These are phyloP conservation scores for Lenwebbia sp. DNA, from an alignment of 345 rosid species.

Conservation along the genomic window DNA sequence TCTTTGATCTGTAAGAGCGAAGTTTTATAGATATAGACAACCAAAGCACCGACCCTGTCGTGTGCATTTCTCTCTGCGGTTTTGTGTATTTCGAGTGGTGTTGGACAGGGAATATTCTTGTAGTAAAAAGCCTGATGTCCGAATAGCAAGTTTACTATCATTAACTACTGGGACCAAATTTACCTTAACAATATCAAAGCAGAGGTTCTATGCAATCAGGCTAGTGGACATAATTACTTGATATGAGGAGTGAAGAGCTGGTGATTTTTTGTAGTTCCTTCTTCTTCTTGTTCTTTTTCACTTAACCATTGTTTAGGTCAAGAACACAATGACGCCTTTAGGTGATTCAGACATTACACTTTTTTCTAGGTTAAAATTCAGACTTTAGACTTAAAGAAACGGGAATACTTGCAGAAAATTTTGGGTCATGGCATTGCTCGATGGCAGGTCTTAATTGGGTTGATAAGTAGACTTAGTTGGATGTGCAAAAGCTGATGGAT, in stretches of 20 bases:
- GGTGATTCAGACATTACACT: neutral
- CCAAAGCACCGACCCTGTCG: neutral
- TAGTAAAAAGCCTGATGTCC: neutral
- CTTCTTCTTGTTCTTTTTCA: neutral
- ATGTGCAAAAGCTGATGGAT: neutral
- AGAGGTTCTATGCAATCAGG: neutral
- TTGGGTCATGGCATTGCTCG: neutral
- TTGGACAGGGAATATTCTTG: neutral
- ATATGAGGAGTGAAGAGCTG: neutral
- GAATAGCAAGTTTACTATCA: neutral
- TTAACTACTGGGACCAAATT: neutral
- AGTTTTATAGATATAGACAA: neutral
- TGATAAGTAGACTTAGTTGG: neutral
- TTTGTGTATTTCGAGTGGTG: rapidly evolving
- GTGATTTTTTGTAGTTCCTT: neutral
- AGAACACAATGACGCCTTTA: neutral
- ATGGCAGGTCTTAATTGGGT: neutral
- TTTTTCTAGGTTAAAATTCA: too few relatives aligned
- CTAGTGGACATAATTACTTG: neutral
- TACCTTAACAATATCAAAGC: neutral
- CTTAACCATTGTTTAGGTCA: neutral
- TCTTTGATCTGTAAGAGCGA: neutral
- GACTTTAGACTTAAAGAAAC: neutral
- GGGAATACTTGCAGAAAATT: neutral
- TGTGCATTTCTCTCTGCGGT: neutral